Percentiles rank a stretch among this genome's conserved stretches.
Evolutionary conservation across 2,329 filamentous ascomycete genomes (phyloP).

Genomic region (Aureobasidium uvarum): DNA sequence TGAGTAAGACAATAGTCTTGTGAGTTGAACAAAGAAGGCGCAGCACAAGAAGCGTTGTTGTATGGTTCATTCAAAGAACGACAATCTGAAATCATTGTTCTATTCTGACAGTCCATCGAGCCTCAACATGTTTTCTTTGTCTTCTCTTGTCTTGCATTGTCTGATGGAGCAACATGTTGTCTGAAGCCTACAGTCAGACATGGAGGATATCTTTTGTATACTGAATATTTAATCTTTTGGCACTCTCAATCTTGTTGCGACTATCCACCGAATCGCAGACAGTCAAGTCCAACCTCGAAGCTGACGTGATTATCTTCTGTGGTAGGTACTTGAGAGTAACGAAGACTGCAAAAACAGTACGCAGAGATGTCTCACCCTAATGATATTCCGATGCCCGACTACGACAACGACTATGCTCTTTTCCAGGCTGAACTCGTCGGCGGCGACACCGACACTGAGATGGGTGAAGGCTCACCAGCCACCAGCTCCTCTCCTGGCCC

Average conservation of each 20-base stretch:
- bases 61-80: neutral
- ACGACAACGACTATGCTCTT: neutral
- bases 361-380: slow-evolving; percentile 1
- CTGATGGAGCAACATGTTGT: neutral
- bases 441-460: neutral
- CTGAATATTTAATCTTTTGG: neutral
- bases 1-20: neutral
- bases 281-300: neutral
- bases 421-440: neutral
- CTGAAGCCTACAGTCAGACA: neutral
- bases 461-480: neutral
- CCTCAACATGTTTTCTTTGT: neutral
- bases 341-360: neutral
- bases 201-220: neutral
- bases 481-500: neutral
- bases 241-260: neutral
- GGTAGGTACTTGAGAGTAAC: neutral
- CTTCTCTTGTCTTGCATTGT: neutral
- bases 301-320: neutral
- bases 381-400: slow-evolving; percentile 2
- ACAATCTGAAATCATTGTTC: neutral
- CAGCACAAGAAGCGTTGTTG: neutral
- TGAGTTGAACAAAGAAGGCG: neutral
- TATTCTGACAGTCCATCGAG: neutral
- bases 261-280: neutral